Conservation (phyloP, 106 monocot species). For the Apostasia ramifera region DNA sequence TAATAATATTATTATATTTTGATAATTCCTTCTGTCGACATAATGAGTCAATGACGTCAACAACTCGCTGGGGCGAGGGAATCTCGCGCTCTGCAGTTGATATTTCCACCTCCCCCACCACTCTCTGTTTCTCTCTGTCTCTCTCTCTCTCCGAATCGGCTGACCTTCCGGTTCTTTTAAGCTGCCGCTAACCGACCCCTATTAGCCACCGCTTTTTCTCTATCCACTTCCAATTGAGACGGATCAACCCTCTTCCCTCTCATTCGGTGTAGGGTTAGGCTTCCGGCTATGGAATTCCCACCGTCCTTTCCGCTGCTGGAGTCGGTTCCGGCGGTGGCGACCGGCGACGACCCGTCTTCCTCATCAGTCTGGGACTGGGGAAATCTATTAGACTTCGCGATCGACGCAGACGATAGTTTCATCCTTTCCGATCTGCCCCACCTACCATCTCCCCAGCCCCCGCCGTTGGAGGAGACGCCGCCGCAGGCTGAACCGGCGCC, state of each 20-base stretch:
- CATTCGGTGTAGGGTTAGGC: not conserved
- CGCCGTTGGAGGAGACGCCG: too few species aligned
- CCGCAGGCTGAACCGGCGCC: not conserved
- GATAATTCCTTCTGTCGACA: too few species aligned
- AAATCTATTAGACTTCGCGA: conserved; percentile 48
- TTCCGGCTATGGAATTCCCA: conserved; percentile 6
- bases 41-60: too few species aligned
- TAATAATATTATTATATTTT: too few species aligned
- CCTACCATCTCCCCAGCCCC: conserved; percentile 4
- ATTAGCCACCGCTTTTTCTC: not conserved
- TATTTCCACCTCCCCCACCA: too few species aligned
- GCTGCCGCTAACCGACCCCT: not conserved
- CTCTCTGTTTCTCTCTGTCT: too few species aligned
- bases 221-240: not conserved
- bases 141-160: too few species aligned
- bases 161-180: not conserved
- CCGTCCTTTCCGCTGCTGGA: not conserved
- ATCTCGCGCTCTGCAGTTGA: too few species aligned
- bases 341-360: conserved; percentile 1
- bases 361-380: conserved; percentile 54
- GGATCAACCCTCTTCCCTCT: not conserved
- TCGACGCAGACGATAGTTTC: conserved; percentile 34
- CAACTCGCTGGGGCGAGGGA: too few species aligned
- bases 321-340: not conserved
- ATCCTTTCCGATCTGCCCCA: conserved; percentile 13